Evolutionary conservation across 768 basidiomycete species (phyloP).

Genomic region (Tricholoma sp.): DNA sequence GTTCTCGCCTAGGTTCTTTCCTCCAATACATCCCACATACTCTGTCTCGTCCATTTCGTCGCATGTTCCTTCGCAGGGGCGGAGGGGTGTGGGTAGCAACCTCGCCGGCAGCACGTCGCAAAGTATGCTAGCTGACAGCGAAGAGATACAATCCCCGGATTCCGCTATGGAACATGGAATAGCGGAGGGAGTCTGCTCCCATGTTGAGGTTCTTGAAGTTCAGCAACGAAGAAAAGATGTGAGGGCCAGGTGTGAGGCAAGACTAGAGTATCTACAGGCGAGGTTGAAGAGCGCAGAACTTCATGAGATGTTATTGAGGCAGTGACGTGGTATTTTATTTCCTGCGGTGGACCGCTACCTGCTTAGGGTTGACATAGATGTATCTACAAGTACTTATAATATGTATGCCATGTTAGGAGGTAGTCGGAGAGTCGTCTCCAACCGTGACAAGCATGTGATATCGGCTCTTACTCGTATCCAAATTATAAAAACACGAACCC

Average conservation of each 20-base stretch:
- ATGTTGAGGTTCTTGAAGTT: conserved; percentile 57
- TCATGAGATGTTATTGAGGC: conserved; percentile 40
- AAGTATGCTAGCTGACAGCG: conserved; percentile 25
- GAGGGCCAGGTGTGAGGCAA: conserved; percentile 59
- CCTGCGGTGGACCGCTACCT: no score
- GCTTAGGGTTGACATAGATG: no score
- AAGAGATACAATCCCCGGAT: conserved; percentile 11
- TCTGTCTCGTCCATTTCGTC: conserved; percentile 55
- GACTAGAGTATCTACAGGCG: conserved; percentile 70
- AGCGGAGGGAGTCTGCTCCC: conserved; percentile 24
- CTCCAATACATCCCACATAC: conserved; percentile 37
- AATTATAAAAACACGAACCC: neutral
- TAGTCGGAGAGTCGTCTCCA: no score
- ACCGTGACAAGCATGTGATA: neutral
- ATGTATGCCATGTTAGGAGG: no score
- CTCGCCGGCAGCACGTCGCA: conserved; percentile 24
- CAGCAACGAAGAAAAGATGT: conserved; percentile 62
- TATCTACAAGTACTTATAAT: no score
- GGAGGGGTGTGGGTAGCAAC: conserved; percentile 34
- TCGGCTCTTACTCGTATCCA: neutral
- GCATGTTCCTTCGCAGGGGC: conserved; percentile 20
- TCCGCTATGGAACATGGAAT: conserved; percentile 10
- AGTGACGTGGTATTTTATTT: conserved; percentile 1
- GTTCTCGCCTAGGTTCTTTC: conserved; percentile 24
- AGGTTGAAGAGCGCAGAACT: conserved; percentile 75